Evolutionary conservation across 2,329 filamentous ascomycete species (phyloP).

Genomic region (Phaeosphaeriaceae sp.): DNA sequence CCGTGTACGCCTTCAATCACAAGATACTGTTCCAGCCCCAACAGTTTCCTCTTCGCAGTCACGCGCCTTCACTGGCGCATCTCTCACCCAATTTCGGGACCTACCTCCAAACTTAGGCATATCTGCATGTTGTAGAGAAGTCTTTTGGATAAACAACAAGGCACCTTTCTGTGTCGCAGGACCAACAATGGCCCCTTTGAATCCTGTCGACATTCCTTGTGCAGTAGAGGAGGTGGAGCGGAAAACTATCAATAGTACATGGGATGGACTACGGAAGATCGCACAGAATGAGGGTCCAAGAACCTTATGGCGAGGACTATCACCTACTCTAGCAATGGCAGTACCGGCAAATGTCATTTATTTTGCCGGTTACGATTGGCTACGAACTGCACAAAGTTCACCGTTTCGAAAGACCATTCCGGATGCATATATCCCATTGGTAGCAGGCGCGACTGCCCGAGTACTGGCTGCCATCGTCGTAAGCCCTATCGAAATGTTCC

Average conservation of each 20-base stretch:
- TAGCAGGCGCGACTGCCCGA: conserved; percentile 79
- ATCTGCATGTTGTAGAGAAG: conserved; percentile 92
- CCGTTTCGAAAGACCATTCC: conserved; percentile 65
- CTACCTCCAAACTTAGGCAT: conserved; percentile 87
- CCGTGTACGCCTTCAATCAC: conserved; percentile 90
- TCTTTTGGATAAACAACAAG: conserved; percentile 93
- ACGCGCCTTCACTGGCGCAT: conserved; percentile 33
- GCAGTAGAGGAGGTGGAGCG: conserved; percentile 86
- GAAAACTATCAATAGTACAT: conserved; percentile 84
- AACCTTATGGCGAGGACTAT: conserved; percentile 90
- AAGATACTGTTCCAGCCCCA: conserved; percentile 62
- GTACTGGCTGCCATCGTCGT: conserved; percentile 82
- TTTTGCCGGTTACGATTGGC: conserved; percentile 96
- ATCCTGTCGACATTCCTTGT: conserved; percentile 64
- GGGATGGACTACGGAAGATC: conserved; percentile 93
- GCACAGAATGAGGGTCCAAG: conserved; percentile 86
- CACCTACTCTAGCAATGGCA: conserved; percentile 93
- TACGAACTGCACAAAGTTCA: conserved; percentile 75
- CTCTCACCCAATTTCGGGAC: conserved; percentile 62
- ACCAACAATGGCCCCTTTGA: conserved; percentile 54
- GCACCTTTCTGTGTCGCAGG: conserved; percentile 80
- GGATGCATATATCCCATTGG: conserved; percentile 78
- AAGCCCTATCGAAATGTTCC: conserved; percentile 90
- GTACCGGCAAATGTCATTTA: conserved; percentile 97
- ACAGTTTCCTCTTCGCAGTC: conserved; percentile 59